Conservation (phyloP, 2,329 filamentous ascomycete species). For the Nothophoma quercina region DNA sequence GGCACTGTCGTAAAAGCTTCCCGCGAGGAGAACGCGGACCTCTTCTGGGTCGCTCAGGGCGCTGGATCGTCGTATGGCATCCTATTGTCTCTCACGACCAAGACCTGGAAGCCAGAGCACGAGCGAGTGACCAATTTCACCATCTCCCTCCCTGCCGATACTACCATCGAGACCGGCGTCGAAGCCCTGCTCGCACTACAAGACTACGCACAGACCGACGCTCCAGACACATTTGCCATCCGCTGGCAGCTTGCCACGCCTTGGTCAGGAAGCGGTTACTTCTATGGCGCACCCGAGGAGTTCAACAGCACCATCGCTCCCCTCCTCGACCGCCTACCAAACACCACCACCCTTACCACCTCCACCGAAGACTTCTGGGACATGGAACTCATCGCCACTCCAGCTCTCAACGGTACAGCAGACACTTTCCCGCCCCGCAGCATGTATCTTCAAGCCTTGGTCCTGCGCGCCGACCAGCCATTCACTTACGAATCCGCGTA, state of each 20-base stretch:
- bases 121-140: slow-evolving; percentile 24
- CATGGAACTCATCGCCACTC: slow-evolving; percentile 20
- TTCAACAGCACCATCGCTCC: slow-evolving; percentile 23
- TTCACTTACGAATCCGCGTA: slow-evolving; percentile 20
- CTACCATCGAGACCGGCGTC: slow-evolving; percentile 20
- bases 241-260: slow-evolving; percentile 25
- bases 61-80: slow-evolving; percentile 27
- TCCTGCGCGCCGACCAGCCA: slow-evolving; percentile 19
- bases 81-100: slow-evolving; percentile 21
- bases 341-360: slow-evolving; percentile 17
- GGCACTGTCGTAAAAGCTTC: slow-evolving; percentile 32
- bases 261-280: slow-evolving; percentile 24
- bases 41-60: slow-evolving; percentile 33
- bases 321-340: slow-evolving; percentile 21
- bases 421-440: slow-evolving; percentile 21
- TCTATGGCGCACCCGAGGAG: slow-evolving; percentile 25
- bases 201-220: slow-evolving; percentile 23
- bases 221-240: slow-evolving; percentile 26
- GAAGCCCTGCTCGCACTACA: slow-evolving; percentile 23
- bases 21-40: slow-evolving; percentile 23
- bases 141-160: slow-evolving; percentile 19
- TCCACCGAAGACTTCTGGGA: slow-evolving; percentile 23
- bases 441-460: slow-evolving; percentile 27
- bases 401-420: slow-evolving; percentile 15
- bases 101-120: slow-evolving; percentile 24